Evolutionary conservation across 2,329 filamentous ascomycete species (phyloP).

Genomic region (Blumeria hordei): DNA sequence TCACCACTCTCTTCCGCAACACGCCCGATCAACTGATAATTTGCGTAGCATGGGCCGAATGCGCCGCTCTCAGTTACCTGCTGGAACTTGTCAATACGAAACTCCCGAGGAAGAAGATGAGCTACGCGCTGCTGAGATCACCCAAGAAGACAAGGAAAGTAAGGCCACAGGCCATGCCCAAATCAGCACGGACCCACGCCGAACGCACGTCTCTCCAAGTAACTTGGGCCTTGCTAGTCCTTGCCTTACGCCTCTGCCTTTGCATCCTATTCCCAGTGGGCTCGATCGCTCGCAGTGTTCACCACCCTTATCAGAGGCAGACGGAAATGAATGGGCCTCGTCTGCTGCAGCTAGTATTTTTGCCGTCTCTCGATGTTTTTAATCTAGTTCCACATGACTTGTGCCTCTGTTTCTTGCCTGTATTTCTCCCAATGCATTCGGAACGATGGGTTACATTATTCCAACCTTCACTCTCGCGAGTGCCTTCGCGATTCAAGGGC

Average conservation of each 20-base stretch:
- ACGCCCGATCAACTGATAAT: slow-evolving; percentile 31
- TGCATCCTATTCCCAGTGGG: slow-evolving; percentile 44
- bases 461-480: no score
- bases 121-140: slow-evolving; percentile 19
- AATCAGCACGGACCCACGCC: slow-evolving; percentile 18
- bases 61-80: slow-evolving; percentile 48
- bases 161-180: slow-evolving; percentile 34
- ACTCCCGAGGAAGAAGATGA: slow-evolving; percentile 94
- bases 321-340: slow-evolving; percentile 77
- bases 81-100: slow-evolving; percentile 68
- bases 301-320: slow-evolving; percentile 85
- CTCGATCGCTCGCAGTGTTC: slow-evolving; percentile 52
- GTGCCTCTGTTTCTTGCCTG: no score
- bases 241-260: slow-evolving; percentile 46
- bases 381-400: slow-evolving; percentile 1
- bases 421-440: no score
- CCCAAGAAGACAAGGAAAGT: slow-evolving; percentile 30
- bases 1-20: slow-evolving; percentile 38
- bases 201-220: slow-evolving; percentile 37
- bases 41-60: slow-evolving; percentile 35
- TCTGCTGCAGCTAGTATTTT: slow-evolving; percentile 63
- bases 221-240: slow-evolving; percentile 36
- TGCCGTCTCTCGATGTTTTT: slow-evolving; percentile 42
- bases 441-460: no score
- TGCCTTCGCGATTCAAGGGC: no score